Percentiles rank a stretch among this genome's conserved stretches.
Evolutionary conservation across 208 protist species (phyloP).

Genomic region (Wallacemonas sp.): DNA sequence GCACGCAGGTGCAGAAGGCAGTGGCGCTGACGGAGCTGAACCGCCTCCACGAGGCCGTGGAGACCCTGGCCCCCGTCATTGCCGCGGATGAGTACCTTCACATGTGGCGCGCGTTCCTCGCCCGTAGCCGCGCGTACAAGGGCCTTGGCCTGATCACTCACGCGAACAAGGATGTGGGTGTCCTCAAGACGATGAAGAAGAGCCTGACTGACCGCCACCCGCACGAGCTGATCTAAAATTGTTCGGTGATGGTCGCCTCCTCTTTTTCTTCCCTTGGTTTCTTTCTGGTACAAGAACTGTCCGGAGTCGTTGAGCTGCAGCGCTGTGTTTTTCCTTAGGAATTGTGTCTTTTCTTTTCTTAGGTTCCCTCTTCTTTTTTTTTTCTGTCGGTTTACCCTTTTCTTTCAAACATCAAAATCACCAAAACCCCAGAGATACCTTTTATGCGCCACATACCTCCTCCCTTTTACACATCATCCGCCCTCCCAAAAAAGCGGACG

Average conservation of each 20-base stretch:
- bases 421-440: background rate
- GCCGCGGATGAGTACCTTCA: conserved; percentile 83
- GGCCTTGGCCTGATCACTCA: conserved; percentile 77
- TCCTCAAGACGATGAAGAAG: conserved; percentile 67
- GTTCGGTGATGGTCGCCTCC: background rate
- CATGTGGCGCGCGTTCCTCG: conserved; percentile 88
- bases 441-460: background rate
- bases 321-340: conserved; percentile 15
- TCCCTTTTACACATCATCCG: background rate
- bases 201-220: conserved; percentile 50
- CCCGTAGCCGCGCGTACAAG: conserved; percentile 77
- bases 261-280: conserved; percentile 20
- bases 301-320: background rate
- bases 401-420: conserved; percentile 15
- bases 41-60: conserved; percentile 68
- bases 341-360: conserved; percentile 8
- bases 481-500: background rate
- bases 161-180: conserved; percentile 81
- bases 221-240: conserved; percentile 45
- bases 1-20: conserved; percentile 66
- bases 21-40: conserved; percentile 76
- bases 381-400: conserved; percentile 14
- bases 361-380: conserved; percentile 25
- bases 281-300: conserved; percentile 17
- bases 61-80: conserved; percentile 69